phyloP scores from a whole-genome alignment of 1,139 yeast species.

The Blastobotrys elegans region DNA sequence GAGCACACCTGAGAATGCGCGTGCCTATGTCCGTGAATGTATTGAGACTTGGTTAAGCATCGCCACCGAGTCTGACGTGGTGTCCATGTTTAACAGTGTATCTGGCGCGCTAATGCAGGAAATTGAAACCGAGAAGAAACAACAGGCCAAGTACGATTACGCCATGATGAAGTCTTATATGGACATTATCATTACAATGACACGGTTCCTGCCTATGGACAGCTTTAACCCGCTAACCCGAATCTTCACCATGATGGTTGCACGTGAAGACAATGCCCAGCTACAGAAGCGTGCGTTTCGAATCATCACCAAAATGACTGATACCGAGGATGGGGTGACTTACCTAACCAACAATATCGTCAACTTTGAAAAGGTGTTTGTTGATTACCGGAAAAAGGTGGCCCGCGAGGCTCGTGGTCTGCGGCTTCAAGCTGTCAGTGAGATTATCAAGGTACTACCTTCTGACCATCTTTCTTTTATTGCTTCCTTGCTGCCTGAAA shows the following conservation, averaged over 20 bases:
- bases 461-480: slow-evolving; percentile 62
- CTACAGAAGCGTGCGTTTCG: slow-evolving; percentile 90
- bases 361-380: slow-evolving; percentile 57
- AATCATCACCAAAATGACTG: slow-evolving; percentile 64
- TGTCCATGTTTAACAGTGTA: slow-evolving; percentile 76
- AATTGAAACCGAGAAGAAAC: slow-evolving; percentile 44
- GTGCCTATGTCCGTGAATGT: slow-evolving; percentile 81
- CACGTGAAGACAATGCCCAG: slow-evolving; percentile 51
- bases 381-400: slow-evolving; percentile 56
- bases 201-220: slow-evolving; percentile 68
- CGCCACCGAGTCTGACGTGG: slow-evolving; percentile 61
- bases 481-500: slow-evolving; percentile 79
- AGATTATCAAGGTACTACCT: slow-evolving; percentile 59
- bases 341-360: slow-evolving; percentile 46
- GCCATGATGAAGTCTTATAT: slow-evolving; percentile 77
- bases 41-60: slow-evolving; percentile 76
- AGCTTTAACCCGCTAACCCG: slow-evolving; percentile 71
- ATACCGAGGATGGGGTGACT: slow-evolving; percentile 55
- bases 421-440: slow-evolving; percentile 62
- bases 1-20: slow-evolving; percentile 75
- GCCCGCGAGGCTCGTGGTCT: slow-evolving; percentile 76
- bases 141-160: slow-evolving; percentile 29
- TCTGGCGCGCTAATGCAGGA: slow-evolving; percentile 72
- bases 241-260: slow-evolving; percentile 68
- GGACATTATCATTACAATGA: slow-evolving; percentile 85